These are phyloP conservation scores for Eimeria mitis DNA, from an alignment of 169 alveolate genomes.

Conservation along the genomic window DNA sequence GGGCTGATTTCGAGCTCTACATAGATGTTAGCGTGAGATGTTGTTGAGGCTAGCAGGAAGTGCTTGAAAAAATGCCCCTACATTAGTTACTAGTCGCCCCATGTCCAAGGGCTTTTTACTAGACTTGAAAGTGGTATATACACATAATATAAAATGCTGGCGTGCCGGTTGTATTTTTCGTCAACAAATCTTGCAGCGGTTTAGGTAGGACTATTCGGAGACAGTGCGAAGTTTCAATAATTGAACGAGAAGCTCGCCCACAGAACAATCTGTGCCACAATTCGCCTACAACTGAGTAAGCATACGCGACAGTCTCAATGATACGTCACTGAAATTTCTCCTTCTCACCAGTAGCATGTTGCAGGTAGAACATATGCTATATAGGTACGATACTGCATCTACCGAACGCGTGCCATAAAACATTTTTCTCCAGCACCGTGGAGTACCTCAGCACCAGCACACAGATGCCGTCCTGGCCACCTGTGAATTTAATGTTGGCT, in stretches of 20 bases:
- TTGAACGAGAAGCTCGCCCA: background rate
- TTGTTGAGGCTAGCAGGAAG: background rate
- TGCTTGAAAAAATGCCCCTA: background rate
- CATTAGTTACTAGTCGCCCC: background rate
- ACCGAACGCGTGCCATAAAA: background rate
- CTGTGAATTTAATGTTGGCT: too few species aligned
- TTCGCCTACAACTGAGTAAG: background rate
- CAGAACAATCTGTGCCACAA: background rate
- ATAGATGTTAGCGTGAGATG: background rate
- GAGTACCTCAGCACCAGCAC: background rate
- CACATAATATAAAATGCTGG: background rate
- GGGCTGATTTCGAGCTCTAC: too few species aligned
- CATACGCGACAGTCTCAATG: background rate
- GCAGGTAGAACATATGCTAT: background rate
- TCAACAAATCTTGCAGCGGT: too few species aligned
- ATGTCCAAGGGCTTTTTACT: background rate
- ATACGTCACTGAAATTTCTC: background rate
- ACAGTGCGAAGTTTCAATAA: too few species aligned
- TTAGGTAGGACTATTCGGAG: too few species aligned
- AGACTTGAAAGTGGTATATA: background rate
- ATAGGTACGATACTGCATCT: background rate
- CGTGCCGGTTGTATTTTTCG: background rate
- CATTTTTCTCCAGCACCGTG: background rate
- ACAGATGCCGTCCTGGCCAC: background rate
- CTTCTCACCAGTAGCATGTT: too few species aligned